phyloP scores from a whole-genome alignment of 1,139 yeast genomes.

The Blastobotrys persicus region DNA sequence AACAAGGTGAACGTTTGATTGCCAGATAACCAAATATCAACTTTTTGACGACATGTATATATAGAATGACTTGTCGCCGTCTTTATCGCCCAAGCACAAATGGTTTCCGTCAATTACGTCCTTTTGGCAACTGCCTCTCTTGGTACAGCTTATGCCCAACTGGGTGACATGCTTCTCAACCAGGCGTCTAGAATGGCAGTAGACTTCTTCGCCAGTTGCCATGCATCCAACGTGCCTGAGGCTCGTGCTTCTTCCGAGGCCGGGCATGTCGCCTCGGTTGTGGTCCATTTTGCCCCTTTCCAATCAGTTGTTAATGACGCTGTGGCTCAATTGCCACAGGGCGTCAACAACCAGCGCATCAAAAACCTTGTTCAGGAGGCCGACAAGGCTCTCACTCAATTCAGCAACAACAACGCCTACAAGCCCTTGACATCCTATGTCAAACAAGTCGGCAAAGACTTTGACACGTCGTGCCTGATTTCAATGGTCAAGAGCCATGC shows the following conservation, averaged over 20 bases:
- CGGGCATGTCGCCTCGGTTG: slow-evolving; percentile 22
- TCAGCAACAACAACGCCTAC: slow-evolving; percentile 25
- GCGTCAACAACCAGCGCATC: slow-evolving; percentile 14
- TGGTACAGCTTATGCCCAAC: background rate
- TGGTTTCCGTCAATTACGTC: background rate
- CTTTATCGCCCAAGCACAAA: no score
- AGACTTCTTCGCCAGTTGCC: slow-evolving; percentile 1
- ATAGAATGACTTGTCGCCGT: no score
- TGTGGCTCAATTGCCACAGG: slow-evolving; percentile 15
- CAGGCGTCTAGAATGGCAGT: slow-evolving; percentile 4
- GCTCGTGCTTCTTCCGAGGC: slow-evolving; percentile 30
- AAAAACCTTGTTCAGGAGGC: slow-evolving; percentile 19
- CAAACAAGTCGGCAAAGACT: slow-evolving; percentile 26
- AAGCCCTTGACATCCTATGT: slow-evolving; percentile 26
- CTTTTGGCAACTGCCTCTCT: background rate
- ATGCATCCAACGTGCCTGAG: slow-evolving; percentile 18
- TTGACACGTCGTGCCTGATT: slow-evolving; percentile 23
- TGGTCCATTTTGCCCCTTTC: slow-evolving; percentile 25
- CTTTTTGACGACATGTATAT: no score
- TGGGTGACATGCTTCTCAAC: background rate
- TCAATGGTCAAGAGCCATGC: slow-evolving; percentile 12
- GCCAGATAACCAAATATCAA: no score
- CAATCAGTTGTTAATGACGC: slow-evolving; percentile 22
- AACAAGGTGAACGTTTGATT: no score
- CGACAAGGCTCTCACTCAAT: slow-evolving; percentile 25